Percentiles rank a stretch among this genome's conserved stretches.
Conservation (phyloP, 2,329 filamentous ascomycete species). For the Botrytis fragariae region DNA sequence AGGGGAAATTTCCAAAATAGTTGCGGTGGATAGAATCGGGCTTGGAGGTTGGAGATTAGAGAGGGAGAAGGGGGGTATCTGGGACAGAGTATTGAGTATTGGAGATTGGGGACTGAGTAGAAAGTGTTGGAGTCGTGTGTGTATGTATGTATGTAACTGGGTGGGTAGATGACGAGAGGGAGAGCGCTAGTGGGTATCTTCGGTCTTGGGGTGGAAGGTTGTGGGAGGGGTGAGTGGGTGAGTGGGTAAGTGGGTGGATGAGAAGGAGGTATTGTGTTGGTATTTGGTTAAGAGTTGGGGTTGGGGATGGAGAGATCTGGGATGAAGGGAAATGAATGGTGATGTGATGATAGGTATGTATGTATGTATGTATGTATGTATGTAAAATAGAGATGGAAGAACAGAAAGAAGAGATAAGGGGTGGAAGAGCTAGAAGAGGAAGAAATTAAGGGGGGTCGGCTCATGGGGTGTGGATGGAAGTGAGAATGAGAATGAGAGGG, state of each 20-base stretch:
- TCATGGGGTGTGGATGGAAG: not conserved
- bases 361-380: no score
- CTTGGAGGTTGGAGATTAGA: not conserved
- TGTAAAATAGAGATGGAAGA: no score
- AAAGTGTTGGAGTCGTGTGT: no score
- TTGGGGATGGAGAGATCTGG: no score
- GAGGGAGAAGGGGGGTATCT: not conserved
- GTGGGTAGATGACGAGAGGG: not conserved
- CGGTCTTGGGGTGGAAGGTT: not conserved
- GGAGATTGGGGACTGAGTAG: not conserved
- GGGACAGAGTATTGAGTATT: not conserved
- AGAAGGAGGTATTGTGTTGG: no score
- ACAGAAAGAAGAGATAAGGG: no score
- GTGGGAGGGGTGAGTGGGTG: not conserved
- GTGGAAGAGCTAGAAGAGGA: not conserved
- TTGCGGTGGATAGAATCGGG: not conserved
- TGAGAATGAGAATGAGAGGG: not conserved
- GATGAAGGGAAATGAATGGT: not conserved
- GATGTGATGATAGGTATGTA: no score
- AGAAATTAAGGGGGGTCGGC: accelerated
- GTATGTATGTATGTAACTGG: not conserved
- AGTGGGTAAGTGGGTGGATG: not conserved
- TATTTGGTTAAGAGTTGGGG: no score
- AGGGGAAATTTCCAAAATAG: not conserved
- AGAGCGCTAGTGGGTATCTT: not conserved